A percentile compares a stretch with the other conserved stretches of the same genome.
These are phyloP conservation scores for Pleurotus ostreatus DNA, from an alignment of 768 basidiomycete species.

Conservation along the genomic window DNA sequence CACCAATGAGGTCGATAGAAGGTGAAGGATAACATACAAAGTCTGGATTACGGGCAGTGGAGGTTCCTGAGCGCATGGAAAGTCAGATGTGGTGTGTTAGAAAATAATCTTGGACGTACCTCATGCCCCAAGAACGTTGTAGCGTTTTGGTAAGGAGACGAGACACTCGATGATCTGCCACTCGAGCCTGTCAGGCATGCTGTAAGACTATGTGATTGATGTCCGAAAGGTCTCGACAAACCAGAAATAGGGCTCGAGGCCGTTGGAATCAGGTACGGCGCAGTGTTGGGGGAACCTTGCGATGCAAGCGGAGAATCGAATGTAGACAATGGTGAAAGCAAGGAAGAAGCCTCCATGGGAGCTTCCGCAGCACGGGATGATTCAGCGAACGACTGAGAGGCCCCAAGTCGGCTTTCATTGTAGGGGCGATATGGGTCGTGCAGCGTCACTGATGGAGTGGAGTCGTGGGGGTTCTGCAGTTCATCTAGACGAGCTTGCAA, in stretches of 20 bases:
- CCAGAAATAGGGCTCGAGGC: slow-evolving; percentile 44
- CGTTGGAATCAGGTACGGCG: slow-evolving; percentile 12
- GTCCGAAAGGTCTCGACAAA: slow-evolving; percentile 37
- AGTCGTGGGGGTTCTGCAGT: slow-evolving; percentile 48
- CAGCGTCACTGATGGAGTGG: slow-evolving; percentile 43
- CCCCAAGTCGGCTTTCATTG: slow-evolving; percentile 24
- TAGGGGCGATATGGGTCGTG: slow-evolving; percentile 43
- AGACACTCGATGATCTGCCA: slow-evolving; percentile 33
- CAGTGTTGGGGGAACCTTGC: neutral
- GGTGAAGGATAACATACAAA: slow-evolving; percentile 25
- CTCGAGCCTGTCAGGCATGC: slow-evolving; percentile 38
- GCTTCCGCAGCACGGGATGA: slow-evolving; percentile 2
- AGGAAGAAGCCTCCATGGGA: neutral
- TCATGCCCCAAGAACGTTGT: slow-evolving; percentile 36
- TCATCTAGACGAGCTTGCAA: slow-evolving; percentile 56
- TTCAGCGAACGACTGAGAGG: slow-evolving; percentile 18
- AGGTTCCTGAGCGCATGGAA: slow-evolving; percentile 29
- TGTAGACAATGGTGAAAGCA: neutral
- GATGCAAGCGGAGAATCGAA: neutral
- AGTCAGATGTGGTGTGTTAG: slow-evolving; percentile 1
- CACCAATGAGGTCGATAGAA: slow-evolving; percentile 8
- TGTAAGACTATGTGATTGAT: slow-evolving; percentile 31
- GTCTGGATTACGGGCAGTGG: slow-evolving; percentile 30
- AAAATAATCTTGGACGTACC: slow-evolving; percentile 21
- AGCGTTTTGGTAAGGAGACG: slow-evolving; percentile 28